Conservation (phyloP, 257 asterid species). For the Gynochthodes officinalis region DNA sequence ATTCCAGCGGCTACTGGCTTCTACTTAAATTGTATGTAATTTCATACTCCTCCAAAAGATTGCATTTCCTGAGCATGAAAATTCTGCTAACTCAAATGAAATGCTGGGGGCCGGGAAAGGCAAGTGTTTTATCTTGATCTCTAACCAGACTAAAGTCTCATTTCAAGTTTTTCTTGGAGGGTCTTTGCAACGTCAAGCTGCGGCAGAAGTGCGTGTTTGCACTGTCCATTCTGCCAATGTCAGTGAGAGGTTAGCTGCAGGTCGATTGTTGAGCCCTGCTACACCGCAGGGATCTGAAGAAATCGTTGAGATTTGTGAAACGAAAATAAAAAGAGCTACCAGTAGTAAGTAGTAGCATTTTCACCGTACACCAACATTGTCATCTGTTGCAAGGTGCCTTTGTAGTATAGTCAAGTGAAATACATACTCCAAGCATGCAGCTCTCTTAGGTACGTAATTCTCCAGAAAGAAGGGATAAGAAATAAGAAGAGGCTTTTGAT, state of each 20-base stretch:
- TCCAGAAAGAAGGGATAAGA: not conserved
- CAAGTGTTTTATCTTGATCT: too few species aligned
- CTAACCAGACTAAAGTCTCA: too few species aligned
- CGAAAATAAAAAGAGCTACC: not conserved
- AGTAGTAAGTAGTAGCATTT: not conserved
- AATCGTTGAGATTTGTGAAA: not conserved
- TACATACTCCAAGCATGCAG: not conserved
- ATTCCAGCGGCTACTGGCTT: too few species aligned
- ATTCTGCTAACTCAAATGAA: too few species aligned
- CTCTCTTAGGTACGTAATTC: not conserved
- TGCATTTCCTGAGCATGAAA: too few species aligned
- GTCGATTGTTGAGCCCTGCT: conserved; percentile 2
- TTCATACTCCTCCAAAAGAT: too few species aligned
- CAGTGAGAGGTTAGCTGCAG: not conserved
- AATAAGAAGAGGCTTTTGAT: not conserved
- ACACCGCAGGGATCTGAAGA: conserved; percentile 2
- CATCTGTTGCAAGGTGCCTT: not conserved
- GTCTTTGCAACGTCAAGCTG: not conserved
- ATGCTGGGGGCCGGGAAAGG: too few species aligned
- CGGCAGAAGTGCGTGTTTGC: not conserved
- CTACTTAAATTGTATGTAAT: too few species aligned
- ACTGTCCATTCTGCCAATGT: not conserved
- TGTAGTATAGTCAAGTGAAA: too few species aligned
- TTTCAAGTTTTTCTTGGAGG: not conserved
- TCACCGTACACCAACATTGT: not conserved